Conservation (phyloP, 2,329 filamentous ascomycete species). For the Penicillium sp. region DNA sequence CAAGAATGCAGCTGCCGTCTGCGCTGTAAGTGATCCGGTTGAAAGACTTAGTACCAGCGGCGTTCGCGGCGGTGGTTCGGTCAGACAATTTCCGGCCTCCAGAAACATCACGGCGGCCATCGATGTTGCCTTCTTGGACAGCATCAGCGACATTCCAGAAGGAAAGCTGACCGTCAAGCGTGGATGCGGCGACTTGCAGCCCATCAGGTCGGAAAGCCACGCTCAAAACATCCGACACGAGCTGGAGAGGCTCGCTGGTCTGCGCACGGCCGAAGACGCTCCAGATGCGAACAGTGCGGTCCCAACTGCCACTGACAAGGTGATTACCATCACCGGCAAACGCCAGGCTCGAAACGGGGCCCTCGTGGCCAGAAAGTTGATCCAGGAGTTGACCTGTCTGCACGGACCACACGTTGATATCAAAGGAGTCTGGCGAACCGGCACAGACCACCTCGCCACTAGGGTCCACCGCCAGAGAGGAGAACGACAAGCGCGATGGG, state of each 20-base stretch:
- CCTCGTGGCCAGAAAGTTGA: conserved; percentile 88
- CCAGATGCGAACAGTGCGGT: conserved; percentile 93
- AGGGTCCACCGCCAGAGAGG: conserved; percentile 92
- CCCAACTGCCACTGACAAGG: conserved; percentile 93
- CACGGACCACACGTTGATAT: conserved; percentile 98
- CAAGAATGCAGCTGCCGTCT: conserved; percentile 87
- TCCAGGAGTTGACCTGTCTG: conserved; percentile 96
- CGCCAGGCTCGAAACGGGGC: conserved; percentile 83
- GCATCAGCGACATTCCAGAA: conserved; percentile 95
- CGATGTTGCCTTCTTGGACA: conserved; percentile 81
- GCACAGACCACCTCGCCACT: conserved; percentile 96
- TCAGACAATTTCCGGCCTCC: conserved; percentile 88
- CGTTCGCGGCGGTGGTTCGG: conserved; percentile 87
- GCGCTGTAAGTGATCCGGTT: conserved; percentile 86
- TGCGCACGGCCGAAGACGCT: conserved; percentile 93
- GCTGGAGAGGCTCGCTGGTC: conserved; percentile 88
- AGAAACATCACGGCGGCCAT: conserved; percentile 89
- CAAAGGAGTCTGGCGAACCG: conserved; percentile 92
- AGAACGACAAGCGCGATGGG: conserved; percentile 87
- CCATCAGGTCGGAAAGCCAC: conserved; percentile 90
- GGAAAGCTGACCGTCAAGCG: conserved; percentile 87
- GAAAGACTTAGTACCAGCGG: conserved; percentile 87
- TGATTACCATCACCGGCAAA: conserved; percentile 86
- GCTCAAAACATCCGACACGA: conserved; percentile 87
- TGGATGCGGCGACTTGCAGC: conserved; percentile 86